Base-by-base conservation (phyloP, 805 yeast species). In the Helenozyma rhizophorensis region DNA sequence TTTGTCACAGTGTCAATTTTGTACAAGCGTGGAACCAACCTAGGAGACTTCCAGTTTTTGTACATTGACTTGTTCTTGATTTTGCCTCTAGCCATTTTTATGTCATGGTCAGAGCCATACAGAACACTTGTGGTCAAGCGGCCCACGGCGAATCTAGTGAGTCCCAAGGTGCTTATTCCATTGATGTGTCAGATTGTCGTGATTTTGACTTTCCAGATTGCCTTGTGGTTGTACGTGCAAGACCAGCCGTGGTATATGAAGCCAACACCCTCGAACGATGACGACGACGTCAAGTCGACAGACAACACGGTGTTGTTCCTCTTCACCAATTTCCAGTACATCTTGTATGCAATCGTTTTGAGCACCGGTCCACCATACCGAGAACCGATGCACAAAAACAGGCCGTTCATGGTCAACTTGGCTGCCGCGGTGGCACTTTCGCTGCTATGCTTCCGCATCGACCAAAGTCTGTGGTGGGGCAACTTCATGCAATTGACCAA, bases 31-130 rank as follows among this genome's bases (percentile, higher is more conserved):
- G 98, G 98, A 4, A 78, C 95, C 3, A 93, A 93, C 54, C 64
- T 93, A 38, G 99, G 99, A 8, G 98, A 93, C 60, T 89, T 93
- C 64, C 98, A 93, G 61, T 93, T 90, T 53, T 65, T 93, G 45
- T 88, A 89, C 76, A 93, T 93, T 55, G 99, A 93, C 61, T 58
- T 93, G 56, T 78, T 85, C 42, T 65, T 93, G 54, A 93, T 93
- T 48, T 73, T 93, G 36, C 99, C 99, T 9, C 75, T 93, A 51
- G 98, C 98, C 0, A 79, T 93, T 5, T 88, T 89, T 61, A 84
- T 93, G 98, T 89, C 97, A 4, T 93, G 98, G 97, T 81, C 97
- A 1, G 77, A 79, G 48, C 95, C 99, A 0, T 80, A 68, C 50
- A 61, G 61, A 2, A 48, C 40, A 14, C 63, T 93, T 19, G 75